phyloP scores from a whole-genome alignment of 2,329 filamentous ascomycete genomes.

The Orbilia javanica region DNA sequence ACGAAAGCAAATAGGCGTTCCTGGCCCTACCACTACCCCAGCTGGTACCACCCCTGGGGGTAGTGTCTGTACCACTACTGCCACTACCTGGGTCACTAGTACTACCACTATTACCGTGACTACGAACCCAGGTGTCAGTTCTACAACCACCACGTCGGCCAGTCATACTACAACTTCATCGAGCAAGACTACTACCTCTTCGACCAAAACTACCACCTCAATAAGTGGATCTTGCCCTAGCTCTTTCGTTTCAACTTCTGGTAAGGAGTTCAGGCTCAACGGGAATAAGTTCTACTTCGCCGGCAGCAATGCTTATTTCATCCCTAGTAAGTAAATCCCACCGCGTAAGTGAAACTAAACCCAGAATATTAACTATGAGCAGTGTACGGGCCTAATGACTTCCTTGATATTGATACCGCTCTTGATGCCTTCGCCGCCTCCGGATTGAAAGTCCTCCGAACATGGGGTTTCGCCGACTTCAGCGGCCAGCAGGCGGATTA shows the following conservation, averaged over 20 bases:
- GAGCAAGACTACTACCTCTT: background rate
- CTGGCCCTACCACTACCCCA: slow-evolving; percentile 55
- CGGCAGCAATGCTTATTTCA: slow-evolving; percentile 59
- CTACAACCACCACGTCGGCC: slow-evolving; percentile 15
- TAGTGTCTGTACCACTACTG: no score
- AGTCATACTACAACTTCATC: background rate
- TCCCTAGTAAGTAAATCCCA: slow-evolving; percentile 47
- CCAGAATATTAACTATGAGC: background rate
- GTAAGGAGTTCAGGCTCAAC: slow-evolving; percentile 59
- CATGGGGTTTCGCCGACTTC: slow-evolving; percentile 75
- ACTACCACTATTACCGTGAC: slow-evolving; percentile 23
- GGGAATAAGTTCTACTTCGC: slow-evolving; percentile 61
- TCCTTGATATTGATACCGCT: slow-evolving; percentile 70
- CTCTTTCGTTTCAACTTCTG: slow-evolving; percentile 59
- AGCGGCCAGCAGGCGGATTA: slow-evolving; percentile 47
- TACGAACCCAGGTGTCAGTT: background rate
- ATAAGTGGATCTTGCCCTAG: slow-evolving; percentile 47
- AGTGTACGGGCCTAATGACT: slow-evolving; percentile 57
- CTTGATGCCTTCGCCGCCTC: slow-evolving; percentile 68
- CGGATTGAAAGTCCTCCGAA: slow-evolving; percentile 72
- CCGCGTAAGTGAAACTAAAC: no score
- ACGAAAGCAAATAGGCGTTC: no score
- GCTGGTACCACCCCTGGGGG: slow-evolving; percentile 36
- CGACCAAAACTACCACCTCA: slow-evolving; percentile 31
- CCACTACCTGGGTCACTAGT: no score